phyloP scores from a whole-genome alignment of 2,329 filamentous ascomycete species.

The Alternaria burnsii region DNA sequence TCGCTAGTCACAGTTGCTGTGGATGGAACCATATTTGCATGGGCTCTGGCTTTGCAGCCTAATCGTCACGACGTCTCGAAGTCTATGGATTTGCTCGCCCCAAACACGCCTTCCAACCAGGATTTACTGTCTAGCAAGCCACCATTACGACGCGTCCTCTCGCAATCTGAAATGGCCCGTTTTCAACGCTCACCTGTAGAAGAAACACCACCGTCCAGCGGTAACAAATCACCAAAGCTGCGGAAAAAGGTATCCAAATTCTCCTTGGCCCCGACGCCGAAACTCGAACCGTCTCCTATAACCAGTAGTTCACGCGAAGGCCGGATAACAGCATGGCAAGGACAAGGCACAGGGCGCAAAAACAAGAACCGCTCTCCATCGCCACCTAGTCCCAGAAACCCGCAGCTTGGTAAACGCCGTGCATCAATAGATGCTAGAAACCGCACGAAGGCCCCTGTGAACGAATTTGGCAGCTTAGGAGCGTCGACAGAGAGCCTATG shows the following conservation, averaged over 20 bases:
- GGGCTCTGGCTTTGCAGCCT: conserved; percentile 48
- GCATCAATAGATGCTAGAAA: conserved; percentile 61
- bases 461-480: conserved; percentile 47
- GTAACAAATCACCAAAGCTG: conserved; percentile 60
- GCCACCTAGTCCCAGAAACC: conserved; percentile 49
- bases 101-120: conserved; percentile 43
- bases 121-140: conserved; percentile 61
- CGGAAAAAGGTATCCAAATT: conserved; percentile 64
- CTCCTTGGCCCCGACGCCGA: conserved; percentile 57
- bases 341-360: conserved; percentile 34
- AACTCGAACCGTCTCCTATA: conserved; percentile 54
- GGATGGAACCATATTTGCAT: conserved; percentile 62
- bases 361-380: conserved; percentile 54
- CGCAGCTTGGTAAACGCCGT: conserved; percentile 52
- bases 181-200: conserved; percentile 66
- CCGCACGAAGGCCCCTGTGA: conserved; percentile 53
- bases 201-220: conserved; percentile 45
- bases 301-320: conserved; percentile 35
- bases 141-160: conserved; percentile 84
- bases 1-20: conserved; percentile 59
- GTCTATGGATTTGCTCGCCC: conserved; percentile 49
- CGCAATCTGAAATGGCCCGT: conserved; percentile 84
- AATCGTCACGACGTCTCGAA: conserved; percentile 45
- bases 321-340: conserved; percentile 25
- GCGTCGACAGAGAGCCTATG: conserved; percentile 64